Evolutionary conservation across 257 asterid genomes (phyloP).

Genomic region (Solanum bulbocastanum): DNA sequence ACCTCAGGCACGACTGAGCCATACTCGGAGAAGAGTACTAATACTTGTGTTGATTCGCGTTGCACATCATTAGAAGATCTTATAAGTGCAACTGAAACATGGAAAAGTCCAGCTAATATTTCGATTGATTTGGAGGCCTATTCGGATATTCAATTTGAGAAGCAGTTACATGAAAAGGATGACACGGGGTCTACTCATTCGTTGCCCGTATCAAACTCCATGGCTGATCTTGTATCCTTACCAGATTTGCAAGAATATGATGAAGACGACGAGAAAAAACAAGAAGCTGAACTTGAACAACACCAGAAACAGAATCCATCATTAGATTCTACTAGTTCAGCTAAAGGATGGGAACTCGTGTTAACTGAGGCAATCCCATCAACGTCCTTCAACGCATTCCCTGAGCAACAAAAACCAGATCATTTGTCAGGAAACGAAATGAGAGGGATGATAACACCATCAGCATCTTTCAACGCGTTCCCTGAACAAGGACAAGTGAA

Average conservation of each 20-base stretch:
- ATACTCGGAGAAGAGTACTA: conserved; percentile 15
- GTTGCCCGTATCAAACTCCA: conserved; percentile 28
- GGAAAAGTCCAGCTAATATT: conserved; percentile 35
- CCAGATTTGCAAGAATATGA: conserved; percentile 31
- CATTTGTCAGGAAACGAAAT: background rate
- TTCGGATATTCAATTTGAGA: conserved; percentile 9
- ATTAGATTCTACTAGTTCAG: background rate
- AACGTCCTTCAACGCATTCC: background rate
- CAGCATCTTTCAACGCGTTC: background rate
- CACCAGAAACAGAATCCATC: background rate
- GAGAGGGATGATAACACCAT: background rate
- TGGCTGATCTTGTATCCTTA: conserved; percentile 47
- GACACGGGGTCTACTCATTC: conserved; percentile 54
- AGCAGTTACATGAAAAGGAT: conserved; percentile 13
- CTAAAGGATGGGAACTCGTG: background rate
- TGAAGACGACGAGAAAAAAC: background rate
- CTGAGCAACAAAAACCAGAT: background rate
- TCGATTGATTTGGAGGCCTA: conserved; percentile 72
- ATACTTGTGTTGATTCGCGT: conserved; percentile 23
- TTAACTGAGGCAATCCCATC: background rate
- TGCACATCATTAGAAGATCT: conserved; percentile 62
- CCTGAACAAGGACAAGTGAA: background rate
- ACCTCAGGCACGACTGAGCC: conserved; percentile 16
- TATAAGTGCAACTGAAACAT: conserved; percentile 49
- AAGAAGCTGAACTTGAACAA: background rate